phyloP scores from a whole-genome alignment of 1,284 basidiomycete species.

The Exobasidium rhododendri region DNA sequence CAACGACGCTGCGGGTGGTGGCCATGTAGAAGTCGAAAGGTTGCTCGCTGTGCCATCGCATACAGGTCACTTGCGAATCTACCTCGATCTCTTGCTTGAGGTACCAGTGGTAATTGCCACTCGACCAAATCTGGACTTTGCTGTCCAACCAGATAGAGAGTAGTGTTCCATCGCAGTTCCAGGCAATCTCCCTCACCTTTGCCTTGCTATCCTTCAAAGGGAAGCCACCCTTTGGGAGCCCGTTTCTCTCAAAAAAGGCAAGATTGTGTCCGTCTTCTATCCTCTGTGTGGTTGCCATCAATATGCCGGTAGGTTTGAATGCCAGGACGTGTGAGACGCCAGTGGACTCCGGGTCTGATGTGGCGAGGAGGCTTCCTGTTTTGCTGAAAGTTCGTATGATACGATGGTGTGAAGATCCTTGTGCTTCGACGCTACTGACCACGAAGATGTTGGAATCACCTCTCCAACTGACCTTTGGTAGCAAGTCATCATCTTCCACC shows the following conservation, averaged over 20 bases:
- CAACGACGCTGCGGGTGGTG: constrained; percentile 61
- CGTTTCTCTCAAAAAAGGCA: constrained; percentile 11
- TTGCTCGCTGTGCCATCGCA: constrained; percentile 81
- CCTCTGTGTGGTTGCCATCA: constrained; percentile 78
- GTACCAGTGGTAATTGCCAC: constrained; percentile 91
- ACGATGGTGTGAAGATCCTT: constrained; percentile 59
- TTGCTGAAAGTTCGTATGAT: constrained; percentile 64
- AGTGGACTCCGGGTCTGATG: constrained; percentile 71
- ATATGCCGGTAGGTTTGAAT: constrained; percentile 81
- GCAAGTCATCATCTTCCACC: constrained; percentile 66
- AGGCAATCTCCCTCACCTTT: constrained; percentile 69
- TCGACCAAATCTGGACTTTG: constrained; percentile 85
- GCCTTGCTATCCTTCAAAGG: constrained; percentile 24
- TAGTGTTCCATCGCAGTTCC: constrained; percentile 85
- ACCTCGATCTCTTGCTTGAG: constrained; percentile 45
- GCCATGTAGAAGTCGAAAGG: constrained; percentile 66
- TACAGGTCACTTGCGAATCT: constrained; percentile 59
- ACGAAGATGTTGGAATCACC: constrained; percentile 87
- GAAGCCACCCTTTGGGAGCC: constrained; percentile 9
- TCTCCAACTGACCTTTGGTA: constrained; percentile 81
- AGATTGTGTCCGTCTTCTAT: constrained; percentile 23
- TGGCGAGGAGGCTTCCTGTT: constrained; percentile 74
- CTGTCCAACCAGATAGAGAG: constrained; percentile 74
- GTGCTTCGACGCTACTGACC: constrained; percentile 67
- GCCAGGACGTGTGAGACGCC: constrained; percentile 77